Conservation (phyloP, 2,329 filamentous ascomycete genomes). For the Cordyceps javanica region DNA sequence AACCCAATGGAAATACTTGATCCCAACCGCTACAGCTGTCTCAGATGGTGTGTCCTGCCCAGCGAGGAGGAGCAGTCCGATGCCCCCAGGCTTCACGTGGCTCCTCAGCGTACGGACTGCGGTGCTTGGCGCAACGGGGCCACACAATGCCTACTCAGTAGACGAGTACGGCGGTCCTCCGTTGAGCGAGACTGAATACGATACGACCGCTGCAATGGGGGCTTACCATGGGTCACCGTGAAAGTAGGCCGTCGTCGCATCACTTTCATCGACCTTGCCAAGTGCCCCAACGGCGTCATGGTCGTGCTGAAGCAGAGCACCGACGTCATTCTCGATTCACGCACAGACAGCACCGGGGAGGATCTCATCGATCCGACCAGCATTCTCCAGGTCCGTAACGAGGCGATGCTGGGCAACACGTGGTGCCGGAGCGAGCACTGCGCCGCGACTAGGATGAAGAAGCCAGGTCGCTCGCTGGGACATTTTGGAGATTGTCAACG, state of each 20-base stretch:
- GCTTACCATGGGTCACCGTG: not conserved
- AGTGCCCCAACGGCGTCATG: not conserved
- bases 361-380: not conserved
- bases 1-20: constrained; percentile 2
- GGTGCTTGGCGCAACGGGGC: not conserved
- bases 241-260: not conserved
- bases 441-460: not conserved
- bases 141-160: not conserved
- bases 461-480: not conserved
- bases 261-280: not conserved
- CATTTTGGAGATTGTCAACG: no score
- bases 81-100: not conserved
- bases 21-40: constrained; percentile 11
- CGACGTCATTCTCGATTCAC: not conserved
- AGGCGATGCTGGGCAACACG: not conserved
- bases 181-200: not conserved
- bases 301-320: not conserved
- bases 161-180: not conserved
- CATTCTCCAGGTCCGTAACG: not conserved
- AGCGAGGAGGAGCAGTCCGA: not conserved
- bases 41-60: not conserved
- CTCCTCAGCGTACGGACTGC: not conserved
- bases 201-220: not conserved
- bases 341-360: not conserved
- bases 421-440: not conserved